Evolutionary conservation across 1,284 basidiomycete species (phyloP), one percentile per base, ranked within the genome.

Genomic region (Austroboletus novae-zelandiae): DNA sequence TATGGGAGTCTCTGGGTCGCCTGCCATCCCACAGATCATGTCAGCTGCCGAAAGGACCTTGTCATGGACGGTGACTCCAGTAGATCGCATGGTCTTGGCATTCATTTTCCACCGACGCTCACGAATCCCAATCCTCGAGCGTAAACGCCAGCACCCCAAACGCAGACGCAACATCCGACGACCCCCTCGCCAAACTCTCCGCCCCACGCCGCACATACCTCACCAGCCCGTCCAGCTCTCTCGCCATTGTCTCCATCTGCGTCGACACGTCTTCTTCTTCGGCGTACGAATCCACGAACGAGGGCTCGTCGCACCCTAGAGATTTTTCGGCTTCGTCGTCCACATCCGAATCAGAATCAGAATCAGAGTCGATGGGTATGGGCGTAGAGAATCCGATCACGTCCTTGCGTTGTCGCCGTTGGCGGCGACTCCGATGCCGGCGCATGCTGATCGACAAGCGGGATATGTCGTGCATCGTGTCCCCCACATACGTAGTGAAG

Each of bases 71-170:
- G n/a, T n/a, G n/a, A n/a, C n/a, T n/a, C n/a, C n/a, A n/a, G n/a
- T n/a, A n/a, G n/a, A n/a, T n/a, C n/a, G n/a, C n/a, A n/a, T n/a
- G n/a, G n/a, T n/a, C n/a, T n/a, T n/a, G n/a, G n/a, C 23, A 27
- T 1, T 27, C 25, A 27, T 34, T 34, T 7, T 11, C 32, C 32
- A 34, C 9, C 31, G 31, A 32, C 32, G 32, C 5, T 54, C 50
- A 69, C 17, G 52, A 68, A 69, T 87, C 86, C 91, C 91, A 93
- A 61, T 92, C 90, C 51, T 91, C 86, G 45, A 94, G 71, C 32
- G 80, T 74, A 66, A 93, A 91, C 4, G 84, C 83, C 41, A 94
- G 72, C 47, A 90, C 78, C 0, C 78, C 83, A 69, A 91, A 93
- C 1, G 82, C 73, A 27, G 80, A 67, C 10, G 80, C 79, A 31